Base-by-base conservation (phyloP, 352 stramenopile genomes). In the Globisporangium middletonii region DNA sequence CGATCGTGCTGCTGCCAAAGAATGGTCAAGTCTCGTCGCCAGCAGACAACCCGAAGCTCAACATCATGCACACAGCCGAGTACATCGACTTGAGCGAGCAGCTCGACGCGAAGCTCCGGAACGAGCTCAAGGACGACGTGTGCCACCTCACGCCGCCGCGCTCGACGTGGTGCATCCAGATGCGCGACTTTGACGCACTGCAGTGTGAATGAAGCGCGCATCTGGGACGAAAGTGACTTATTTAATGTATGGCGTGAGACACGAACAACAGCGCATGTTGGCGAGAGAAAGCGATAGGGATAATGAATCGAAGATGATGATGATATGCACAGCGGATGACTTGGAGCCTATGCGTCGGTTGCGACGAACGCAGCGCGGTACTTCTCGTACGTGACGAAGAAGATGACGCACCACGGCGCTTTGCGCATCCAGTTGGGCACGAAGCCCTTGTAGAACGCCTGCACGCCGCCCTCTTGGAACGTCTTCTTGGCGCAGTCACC, bases 401-500 rank as follows among this genome's bases (percentile, higher is more conserved):
- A 94, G 55, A 93, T 76, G 49, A 92, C 64, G 58, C 82, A 93
- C 83, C 84, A 94, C 46, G 83, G 83, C 11, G 81, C 84, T 64
- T 95, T 92, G 15, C 86, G 79, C 79, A 92, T 89, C 80, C 79
- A 93, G 72, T 94, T 92, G 8, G 86, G 84, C 26, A 89, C 76
- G 55, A 95, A 95, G 15, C 85, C 85, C 55, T 87, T 93, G 74
- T 95, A 95, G 48, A 95, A 89, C 7, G 83, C 82, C 41, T 66
- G 50, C 11, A 65, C 33, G 15, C 85, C 83, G n/a, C 82, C 81
- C 33, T 88, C 78, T 13, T 73, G 68, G 64, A 88, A 85, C 1
- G 81, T 92, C 47, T 89, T 72, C 50, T 67, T 71, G 41, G 81
- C 64, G 46, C 84, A 94, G 55, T 92, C 80, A 18, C 68, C 60